phyloP scores from a whole-genome alignment of 2,329 filamentous ascomycete genomes.

The Alternaria burnsii region DNA sequence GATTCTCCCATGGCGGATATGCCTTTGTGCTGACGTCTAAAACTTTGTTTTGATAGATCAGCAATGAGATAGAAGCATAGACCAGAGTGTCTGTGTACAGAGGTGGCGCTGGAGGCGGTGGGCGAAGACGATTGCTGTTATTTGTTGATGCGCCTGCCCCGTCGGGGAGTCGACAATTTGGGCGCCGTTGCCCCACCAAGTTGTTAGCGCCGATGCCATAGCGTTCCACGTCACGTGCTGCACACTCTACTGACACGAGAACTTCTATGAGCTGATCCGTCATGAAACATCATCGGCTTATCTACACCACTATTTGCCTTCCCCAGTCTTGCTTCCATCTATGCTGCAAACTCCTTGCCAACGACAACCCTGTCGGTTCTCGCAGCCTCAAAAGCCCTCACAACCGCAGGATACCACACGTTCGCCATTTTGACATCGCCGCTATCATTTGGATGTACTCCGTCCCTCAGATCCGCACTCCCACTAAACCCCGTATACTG shows the following conservation, averaged over 20 bases:
- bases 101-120: conserved; percentile 16
- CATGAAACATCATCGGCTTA: no score
- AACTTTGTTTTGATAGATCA: conserved; percentile 9
- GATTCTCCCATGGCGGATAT: conserved; percentile 67
- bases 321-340: background rate
- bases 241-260: background rate
- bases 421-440: conserved; percentile 55
- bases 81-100: conserved; percentile 8
- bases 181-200: conserved; percentile 27
- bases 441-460: conserved; percentile 52
- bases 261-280: background rate
- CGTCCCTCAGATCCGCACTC: conserved; percentile 48
- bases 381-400: conserved; percentile 33
- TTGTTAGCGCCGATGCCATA: conserved; percentile 16
- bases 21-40: conserved; percentile 8
- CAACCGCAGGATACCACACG: conserved; percentile 42
- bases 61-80: conserved; percentile 14
- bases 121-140: conserved; percentile 20
- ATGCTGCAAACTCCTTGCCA: conserved; percentile 1
- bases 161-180: conserved; percentile 29
- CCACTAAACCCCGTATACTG: conserved; percentile 53
- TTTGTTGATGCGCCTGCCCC: conserved; percentile 37
- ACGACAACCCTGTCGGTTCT: conserved; percentile 26
- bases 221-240: conserved; percentile 18
- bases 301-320: background rate